Evolutionary conservation across 2,329 filamentous ascomycete species (phyloP).

Genomic region (Diatrype stigma): DNA sequence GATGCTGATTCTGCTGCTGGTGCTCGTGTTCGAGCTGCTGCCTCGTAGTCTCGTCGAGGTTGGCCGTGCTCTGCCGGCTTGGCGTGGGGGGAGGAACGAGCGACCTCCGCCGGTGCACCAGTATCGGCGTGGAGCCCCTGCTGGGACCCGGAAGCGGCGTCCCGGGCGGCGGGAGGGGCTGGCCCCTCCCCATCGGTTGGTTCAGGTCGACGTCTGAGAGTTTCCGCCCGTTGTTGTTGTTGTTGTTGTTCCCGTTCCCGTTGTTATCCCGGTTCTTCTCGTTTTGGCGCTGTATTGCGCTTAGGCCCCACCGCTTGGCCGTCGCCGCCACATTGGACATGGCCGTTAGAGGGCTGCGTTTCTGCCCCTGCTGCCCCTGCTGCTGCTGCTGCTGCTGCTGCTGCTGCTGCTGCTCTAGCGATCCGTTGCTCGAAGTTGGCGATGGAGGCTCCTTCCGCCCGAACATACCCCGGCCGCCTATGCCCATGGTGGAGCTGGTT

Average conservation of each 20-base stretch:
- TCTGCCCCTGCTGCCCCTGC: slow-evolving; percentile 4
- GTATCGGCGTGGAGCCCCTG: slow-evolving; percentile 21
- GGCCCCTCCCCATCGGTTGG: slow-evolving; percentile 31
- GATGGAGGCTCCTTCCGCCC: slow-evolving; percentile 22
- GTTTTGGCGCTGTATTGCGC: slow-evolving; percentile 27
- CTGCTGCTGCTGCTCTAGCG: slow-evolving; percentile 8
- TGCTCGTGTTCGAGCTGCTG: slow-evolving; percentile 5
- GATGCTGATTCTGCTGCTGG: too few species aligned
- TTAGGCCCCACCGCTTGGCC: slow-evolving; percentile 30
- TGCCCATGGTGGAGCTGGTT: slow-evolving; percentile 17
- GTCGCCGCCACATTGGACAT: slow-evolving; percentile 29
- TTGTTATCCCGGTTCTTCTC: slow-evolving; percentile 19
- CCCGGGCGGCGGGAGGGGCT: slow-evolving; percentile 28
- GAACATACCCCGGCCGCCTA: slow-evolving; percentile 20
- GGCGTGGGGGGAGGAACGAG: slow-evolving; percentile 19
- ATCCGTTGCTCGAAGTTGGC: slow-evolving; percentile 14
- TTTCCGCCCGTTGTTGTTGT: slow-evolving; percentile 16
- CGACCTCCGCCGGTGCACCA: slow-evolving; percentile 24
- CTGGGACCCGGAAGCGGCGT: slow-evolving; percentile 28
- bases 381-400: neutral
- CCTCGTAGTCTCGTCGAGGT: slow-evolving; percentile 16
- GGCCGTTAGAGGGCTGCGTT: slow-evolving; percentile 26
- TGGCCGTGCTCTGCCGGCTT: slow-evolving; percentile 16
- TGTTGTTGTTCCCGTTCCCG: too few species aligned
- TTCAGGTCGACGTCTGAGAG: slow-evolving; percentile 28